Evolutionary conservation across 495 filamentous ascomycete genomes (phyloP).

Genomic region (Talaromyces wortmannii): DNA sequence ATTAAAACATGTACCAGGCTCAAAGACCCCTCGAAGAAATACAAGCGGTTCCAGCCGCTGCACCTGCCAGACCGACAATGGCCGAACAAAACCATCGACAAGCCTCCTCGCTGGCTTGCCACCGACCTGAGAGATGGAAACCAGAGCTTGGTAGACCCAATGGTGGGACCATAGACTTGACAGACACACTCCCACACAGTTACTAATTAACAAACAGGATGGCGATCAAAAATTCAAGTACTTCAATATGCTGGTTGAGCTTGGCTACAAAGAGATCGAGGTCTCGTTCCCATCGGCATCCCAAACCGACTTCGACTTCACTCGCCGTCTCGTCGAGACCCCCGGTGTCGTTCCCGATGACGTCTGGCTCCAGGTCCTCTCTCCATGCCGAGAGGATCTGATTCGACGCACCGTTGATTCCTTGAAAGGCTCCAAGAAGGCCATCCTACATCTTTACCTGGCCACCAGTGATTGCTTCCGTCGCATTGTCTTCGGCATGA

Average conservation of each 20-base stretch:
- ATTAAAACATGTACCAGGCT: constrained; percentile 51
- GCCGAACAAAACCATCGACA: constrained; percentile 70
- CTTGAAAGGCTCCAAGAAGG: constrained; percentile 85
- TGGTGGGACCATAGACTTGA: constrained; percentile 43
- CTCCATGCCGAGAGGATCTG: constrained; percentile 88
- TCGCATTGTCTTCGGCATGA: constrained; percentile 81
- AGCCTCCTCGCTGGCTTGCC: constrained; percentile 78
- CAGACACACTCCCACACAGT: background rate
- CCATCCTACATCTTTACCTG: constrained; percentile 94
- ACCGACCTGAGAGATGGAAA: constrained; percentile 86
- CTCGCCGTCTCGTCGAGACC: constrained; percentile 77
- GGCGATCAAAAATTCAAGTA: constrained; percentile 91
- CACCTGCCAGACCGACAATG: constrained; percentile 85
- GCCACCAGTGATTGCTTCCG: constrained; percentile 93
- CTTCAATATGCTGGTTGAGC: constrained; percentile 88
- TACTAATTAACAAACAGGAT: constrained; percentile 44
- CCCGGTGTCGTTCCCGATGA: constrained; percentile 83
- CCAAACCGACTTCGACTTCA: constrained; percentile 94
- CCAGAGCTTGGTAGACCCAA: constrained; percentile 81
- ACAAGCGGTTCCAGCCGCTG: constrained; percentile 71
- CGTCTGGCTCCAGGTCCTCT: constrained; percentile 92
- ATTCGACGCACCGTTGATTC: constrained; percentile 88
- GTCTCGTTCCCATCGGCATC: constrained; percentile 93
- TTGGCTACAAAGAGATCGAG: constrained; percentile 98
- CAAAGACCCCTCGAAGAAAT: constrained; percentile 90